Base-by-base conservation (phyloP, 2,329 filamentous ascomycete species). In the Colletotrichum liriopes region DNA sequence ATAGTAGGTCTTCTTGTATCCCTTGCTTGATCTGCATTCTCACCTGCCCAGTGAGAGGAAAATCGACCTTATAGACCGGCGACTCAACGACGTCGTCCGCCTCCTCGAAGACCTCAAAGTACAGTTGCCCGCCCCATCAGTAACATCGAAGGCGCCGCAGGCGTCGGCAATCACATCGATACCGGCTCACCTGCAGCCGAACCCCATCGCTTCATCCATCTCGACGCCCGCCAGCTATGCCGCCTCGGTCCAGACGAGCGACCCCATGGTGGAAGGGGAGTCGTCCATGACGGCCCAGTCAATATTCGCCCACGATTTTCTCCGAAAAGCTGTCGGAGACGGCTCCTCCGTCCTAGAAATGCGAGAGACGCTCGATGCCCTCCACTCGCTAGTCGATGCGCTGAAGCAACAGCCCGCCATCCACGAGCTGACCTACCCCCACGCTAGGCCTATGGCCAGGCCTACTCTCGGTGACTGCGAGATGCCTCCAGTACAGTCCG, bases 281-380 rank as follows among this genome's bases (percentile, higher is more conserved):
- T 85, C 84, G 3, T 86, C 84, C 1, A 73, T 86, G 32, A 80
- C 84, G 8, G 85, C 85, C 2, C 85, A 86, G 67, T 84, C 84
- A 1, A 81, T 80, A 16, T 86, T 87, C 73, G 85, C 85, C 43
- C 85, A 82, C 29, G 82, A 86, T 60, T 84, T 87, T 54, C 76
- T 85, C 3, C 79, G 82, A 29, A 81, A 84, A 65, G 81, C 80
- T 5, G 81, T 82, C 20, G 77, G 75, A 14, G 76, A 77, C 32
- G 77, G 73, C n/a, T 75, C 78, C 12, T 75, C 78, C 0, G 76
- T 78, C 9, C 76, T 81, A 1, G 79, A 82, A 72, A 74, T 83
- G 74, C 77, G 78, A 5, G 80, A 82, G 67, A 80, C 81, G 0
- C 66, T 83, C 8, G 79, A 81, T 52, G 79, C 81, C 1, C 79